Conservation (phyloP, 1,284 basidiomycete species). For the Somion occarium region DNA sequence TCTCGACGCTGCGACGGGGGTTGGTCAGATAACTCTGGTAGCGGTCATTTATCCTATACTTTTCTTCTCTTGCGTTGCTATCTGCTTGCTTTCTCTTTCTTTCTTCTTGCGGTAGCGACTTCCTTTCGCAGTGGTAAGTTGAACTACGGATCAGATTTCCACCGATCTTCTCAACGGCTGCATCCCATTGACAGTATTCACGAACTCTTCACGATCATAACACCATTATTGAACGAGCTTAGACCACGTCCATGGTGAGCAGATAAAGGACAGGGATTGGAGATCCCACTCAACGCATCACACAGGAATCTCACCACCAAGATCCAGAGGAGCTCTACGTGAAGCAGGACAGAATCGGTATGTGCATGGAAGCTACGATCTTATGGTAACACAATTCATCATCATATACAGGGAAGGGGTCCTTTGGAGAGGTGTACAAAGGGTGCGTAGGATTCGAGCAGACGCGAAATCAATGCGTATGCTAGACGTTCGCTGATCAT, state of each 20-base stretch:
- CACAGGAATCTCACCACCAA: conserved; percentile 61
- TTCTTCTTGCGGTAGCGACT: background rate
- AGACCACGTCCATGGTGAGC: conserved; percentile 9
- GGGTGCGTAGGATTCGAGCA: conserved; percentile 52
- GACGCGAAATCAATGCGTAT: no score
- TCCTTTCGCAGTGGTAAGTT: background rate
- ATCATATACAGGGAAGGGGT: conserved; percentile 74
- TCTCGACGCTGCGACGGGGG: background rate
- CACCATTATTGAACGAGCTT: background rate
- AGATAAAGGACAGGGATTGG: no score
- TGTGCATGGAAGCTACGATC: no score
- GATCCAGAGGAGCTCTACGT: conserved; percentile 96
- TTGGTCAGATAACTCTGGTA: background rate
- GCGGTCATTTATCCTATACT: background rate
- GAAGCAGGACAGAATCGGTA: conserved; percentile 94
- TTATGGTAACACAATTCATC: no score
- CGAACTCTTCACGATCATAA: background rate
- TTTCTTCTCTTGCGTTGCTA: conserved; percentile 6
- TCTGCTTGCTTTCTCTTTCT: conserved; percentile 6
- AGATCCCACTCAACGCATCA: background rate
- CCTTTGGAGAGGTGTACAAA: conserved; percentile 97
- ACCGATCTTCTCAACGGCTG: background rate
- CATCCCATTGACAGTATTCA: background rate
- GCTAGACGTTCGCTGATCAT: background rate
- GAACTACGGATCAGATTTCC: background rate